Evolutionary conservation across 2,329 filamentous ascomycete species (phyloP), one percentile per base, ranked within the genome.

Genomic region (Tympanopsis confertula): DNA sequence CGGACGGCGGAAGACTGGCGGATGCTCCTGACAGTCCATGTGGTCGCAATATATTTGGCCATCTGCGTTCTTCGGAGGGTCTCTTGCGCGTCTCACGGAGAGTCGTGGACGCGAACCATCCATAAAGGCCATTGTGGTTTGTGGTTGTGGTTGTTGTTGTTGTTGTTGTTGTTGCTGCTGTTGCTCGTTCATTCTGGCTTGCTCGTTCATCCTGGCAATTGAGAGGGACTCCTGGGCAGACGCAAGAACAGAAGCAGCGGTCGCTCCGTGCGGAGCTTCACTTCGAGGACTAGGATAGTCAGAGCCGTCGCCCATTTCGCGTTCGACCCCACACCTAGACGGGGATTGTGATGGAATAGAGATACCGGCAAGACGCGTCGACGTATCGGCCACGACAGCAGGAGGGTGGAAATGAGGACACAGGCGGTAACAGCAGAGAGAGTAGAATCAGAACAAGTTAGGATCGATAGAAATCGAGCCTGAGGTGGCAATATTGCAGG

Each of bases 1-100:
- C 38, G 74, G 74, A 40, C 74, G 63, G 39, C 74, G 69, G 48
- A 81, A 81, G 3, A 59, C 68, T 5, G 61, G 58, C 33, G 55
- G 56, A 20, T 64, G 55, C 26, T 58, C 55, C 18, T 56, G 52
- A 43, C 75, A 79, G 37, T 73, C 68, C 7, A 57, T 49, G 35
- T 69, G 59, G 43, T 68, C 65, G 57, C 75, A 80, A 30, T 65
- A 64, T 47, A 75, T 73, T 48, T 76, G 69, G 41, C 66, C 66
- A 13, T 68, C 57, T 7, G 57, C 45, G 47, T 78, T 77, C 47
- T 33, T 33, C 12, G 30, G 30, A 7, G 30, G 30, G 17, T 33
- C 30, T 7, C 30, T 10, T 15, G 30, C 15, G 10, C 30, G 10
- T 33, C 30, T 33, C 12, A 33, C 30, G 10, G 30, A 33, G 10